A percentile compares a stretch with the other conserved stretches of the same genome.
These are phyloP conservation scores for Ilyonectria sp. DNA, from an alignment of 2,329 filamentous ascomycete genomes.

Conservation along the genomic window DNA sequence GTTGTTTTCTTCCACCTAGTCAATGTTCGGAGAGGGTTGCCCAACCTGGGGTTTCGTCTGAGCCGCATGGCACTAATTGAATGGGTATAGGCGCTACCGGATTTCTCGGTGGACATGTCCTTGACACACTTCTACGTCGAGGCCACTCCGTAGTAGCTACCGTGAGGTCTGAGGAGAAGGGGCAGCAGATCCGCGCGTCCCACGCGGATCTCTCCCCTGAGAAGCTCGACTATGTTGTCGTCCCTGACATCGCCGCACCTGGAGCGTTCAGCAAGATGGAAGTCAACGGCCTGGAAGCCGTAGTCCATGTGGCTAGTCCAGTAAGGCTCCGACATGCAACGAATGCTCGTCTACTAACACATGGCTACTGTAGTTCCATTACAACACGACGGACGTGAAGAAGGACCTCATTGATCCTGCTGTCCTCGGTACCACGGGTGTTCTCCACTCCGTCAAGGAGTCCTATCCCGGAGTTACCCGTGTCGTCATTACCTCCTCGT, in stretches of 20 bases:
- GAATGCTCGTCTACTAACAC: too few relatives aligned
- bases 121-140: conserved; percentile 7
- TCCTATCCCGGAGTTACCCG: conserved; percentile 30
- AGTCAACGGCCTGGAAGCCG: conserved; percentile 5
- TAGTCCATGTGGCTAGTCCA: conserved; percentile 17
- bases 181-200: background rate
- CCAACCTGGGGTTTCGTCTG: too few relatives aligned
- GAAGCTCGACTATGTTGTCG: conserved; percentile 11
- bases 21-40: too few relatives aligned
- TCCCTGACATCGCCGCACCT: conserved; percentile 15
- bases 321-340: background rate
- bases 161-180: conserved; percentile 12
- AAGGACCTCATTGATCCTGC: too few relatives aligned
- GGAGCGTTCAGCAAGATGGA: conserved; percentile 1
- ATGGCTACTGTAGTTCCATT: too few relatives aligned
- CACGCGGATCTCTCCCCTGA: background rate
- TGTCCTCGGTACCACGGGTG: too few relatives aligned
- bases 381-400: too few relatives aligned
- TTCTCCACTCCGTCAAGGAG: too few relatives aligned
- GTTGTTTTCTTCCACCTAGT: too few relatives aligned
- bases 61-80: too few relatives aligned
- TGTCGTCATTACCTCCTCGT: conserved; percentile 62
- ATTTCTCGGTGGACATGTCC: conserved; percentile 14
- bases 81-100: conserved; percentile 10
- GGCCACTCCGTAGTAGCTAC: conserved; percentile 19